A percentile compares a stretch with the other conserved stretches of the same genome.
Evolutionary conservation across 305 asterid genomes (phyloP).

Genomic region (Ilex paraguariensis): DNA sequence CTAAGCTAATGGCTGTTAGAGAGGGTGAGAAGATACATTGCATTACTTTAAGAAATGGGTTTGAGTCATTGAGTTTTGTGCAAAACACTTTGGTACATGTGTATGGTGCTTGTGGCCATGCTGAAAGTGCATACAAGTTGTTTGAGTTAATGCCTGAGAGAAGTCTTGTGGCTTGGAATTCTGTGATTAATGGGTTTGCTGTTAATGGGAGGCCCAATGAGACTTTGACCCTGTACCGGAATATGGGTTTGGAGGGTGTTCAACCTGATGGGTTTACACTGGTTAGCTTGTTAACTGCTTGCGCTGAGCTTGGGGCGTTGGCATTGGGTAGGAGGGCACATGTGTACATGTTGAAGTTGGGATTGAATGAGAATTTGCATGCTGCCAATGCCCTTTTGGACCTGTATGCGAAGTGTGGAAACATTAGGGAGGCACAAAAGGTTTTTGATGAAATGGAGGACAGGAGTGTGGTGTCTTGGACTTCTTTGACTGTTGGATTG

Average conservation of each 20-base stretch:
- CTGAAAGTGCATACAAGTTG: conserved; percentile 57
- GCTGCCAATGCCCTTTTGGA: conserved; percentile 73
- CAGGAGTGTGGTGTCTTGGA: conserved; percentile 75
- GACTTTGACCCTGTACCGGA: conserved; percentile 44
- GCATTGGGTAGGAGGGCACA: conserved; percentile 78
- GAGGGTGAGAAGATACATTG: conserved; percentile 83
- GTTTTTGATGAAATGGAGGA: conserved; percentile 60
- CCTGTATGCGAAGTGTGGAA: conserved; percentile 80
- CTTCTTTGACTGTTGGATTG: conserved; percentile 65
- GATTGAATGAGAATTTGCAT: conserved; percentile 56
- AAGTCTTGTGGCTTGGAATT: conserved; percentile 85
- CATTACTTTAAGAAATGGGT: conserved; percentile 57
- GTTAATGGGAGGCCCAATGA: conserved; percentile 72
- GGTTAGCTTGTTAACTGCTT: conserved; percentile 83
- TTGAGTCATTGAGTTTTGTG: conserved; percentile 63
- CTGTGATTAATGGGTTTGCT: conserved; percentile 69
- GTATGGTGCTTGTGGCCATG: conserved; percentile 64
- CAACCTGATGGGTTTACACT: conserved; percentile 84
- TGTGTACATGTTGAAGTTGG: conserved; percentile 59
- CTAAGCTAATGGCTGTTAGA: conserved; percentile 40
- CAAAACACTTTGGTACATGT: conserved; percentile 76
- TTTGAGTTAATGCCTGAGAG: conserved; percentile 56
- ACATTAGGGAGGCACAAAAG: conserved; percentile 52
- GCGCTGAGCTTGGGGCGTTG: conserved; percentile 81
- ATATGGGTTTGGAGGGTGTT: conserved; percentile 43